Evolutionary conservation across 2,329 filamentous ascomycete species (phyloP), one percentile per base, ranked within the genome.

Genomic region (Fusarium sp.): DNA sequence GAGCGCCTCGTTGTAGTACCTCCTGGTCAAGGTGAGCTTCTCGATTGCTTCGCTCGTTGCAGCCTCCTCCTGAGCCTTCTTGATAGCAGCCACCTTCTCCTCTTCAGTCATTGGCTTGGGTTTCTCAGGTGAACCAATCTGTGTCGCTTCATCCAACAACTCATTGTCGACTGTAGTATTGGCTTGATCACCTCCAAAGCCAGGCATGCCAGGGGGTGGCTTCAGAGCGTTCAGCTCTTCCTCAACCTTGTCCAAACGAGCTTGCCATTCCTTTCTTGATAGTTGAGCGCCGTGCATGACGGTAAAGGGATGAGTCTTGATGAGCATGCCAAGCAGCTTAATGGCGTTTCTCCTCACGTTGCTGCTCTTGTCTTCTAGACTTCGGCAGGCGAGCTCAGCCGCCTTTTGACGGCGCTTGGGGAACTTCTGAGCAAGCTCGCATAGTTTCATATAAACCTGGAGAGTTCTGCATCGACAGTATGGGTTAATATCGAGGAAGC

Each of bases 331-430:
- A 2, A 99, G 88, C 8, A 99, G 86, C 83, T 98, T 98, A 81
- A 99, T 96, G 3, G 96, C 95, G 81, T 98, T 98, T 67, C 95
- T 90, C 71, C 96, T 90, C 35, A 99, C 96, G 78, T 98, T 97
- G 83, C 96, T 99, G 84, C 96, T 98, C 87, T 97, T 98, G 85
- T 99, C 97, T 82, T 98, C 94, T 4, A 99, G 87, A 82, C 96
- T 98, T 76, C 94, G 90, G 66, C 93, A 92, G 1, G 96, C 95
- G 29, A 98, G 87, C 80, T 98, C 94, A 2, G 96, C 93, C 5
- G 93, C 96, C 79, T 90, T 93, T 81, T 98, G 95, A 69, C 96
- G 89, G 64, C 95, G 90, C 84, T 98, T 98, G 40, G 95, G 94
- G 78, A 97, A 98, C 81, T 98, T 98, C 74, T 96, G 94, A 56